Percentiles rank a stretch among this genome's conserved stretches.
Evolutionary conservation across 2,329 filamentous ascomycete genomes (phyloP).

Genomic region (Xylariaceae sp.): DNA sequence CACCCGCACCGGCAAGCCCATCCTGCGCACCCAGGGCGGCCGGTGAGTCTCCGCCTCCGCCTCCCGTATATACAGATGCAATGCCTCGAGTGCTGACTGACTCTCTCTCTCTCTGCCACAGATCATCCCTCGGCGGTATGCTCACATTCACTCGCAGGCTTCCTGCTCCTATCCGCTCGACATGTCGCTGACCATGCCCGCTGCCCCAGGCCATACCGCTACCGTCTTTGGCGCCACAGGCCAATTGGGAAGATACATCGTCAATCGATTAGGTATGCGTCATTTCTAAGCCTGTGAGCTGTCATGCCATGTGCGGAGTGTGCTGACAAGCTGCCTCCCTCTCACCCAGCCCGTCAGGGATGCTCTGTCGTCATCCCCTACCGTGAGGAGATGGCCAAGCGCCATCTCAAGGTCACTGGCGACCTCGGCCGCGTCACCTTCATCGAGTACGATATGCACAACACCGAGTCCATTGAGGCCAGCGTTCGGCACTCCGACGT

Average conservation of each 20-base stretch:
- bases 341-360: slow-evolving; percentile 74
- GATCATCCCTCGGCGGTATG: slow-evolving; percentile 82
- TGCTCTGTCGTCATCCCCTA: slow-evolving; percentile 91
- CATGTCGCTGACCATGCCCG: slow-evolving; percentile 19
- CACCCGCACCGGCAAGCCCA: slow-evolving; percentile 93
- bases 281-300: not conserved
- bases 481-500: slow-evolving; percentile 95
- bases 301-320: not conserved
- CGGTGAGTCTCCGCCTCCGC: slow-evolving; percentile 56
- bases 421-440: slow-evolving; percentile 89
- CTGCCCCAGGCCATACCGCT: slow-evolving; percentile 76
- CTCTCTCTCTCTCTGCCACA: slow-evolving; percentile 34
- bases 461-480: slow-evolving; percentile 93
- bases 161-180: slow-evolving; percentile 5
- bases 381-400: slow-evolving; percentile 96
- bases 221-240: slow-evolving; percentile 98
- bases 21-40: slow-evolving; percentile 84
- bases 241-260: slow-evolving; percentile 93
- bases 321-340: not conserved
- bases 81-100: slow-evolving; percentile 22
- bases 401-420: slow-evolving; percentile 93
- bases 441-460: slow-evolving; percentile 90
- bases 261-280: slow-evolving; percentile 76
- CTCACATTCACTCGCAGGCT: not conserved
- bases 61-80: slow-evolving; percentile 7